Conservation (phyloP, 1,284 basidiomycete species). For the Malassezia nana region DNA sequence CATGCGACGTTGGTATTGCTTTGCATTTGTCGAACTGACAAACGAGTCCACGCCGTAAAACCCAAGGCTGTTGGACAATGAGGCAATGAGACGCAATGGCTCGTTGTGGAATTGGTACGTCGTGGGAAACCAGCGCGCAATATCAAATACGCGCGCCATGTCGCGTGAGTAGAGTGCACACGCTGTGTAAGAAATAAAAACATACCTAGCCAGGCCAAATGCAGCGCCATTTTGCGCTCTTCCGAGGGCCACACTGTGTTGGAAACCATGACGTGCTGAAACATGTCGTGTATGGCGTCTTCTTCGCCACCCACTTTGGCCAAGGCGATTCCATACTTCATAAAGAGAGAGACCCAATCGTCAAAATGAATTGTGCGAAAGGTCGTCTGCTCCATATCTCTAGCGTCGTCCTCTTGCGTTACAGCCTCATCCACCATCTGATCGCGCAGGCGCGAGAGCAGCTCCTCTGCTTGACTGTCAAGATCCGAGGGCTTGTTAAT, state of each 20-base stretch:
- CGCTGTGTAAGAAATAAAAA: conserved; percentile 10
- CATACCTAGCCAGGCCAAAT: conserved; percentile 29
- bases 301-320: conserved; percentile 56
- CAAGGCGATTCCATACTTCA: conserved; percentile 71
- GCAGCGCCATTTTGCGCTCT: conserved; percentile 28
- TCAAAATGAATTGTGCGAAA: conserved; percentile 77
- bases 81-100: conserved; percentile 27
- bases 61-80: conserved; percentile 29
- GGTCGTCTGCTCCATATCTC: conserved; percentile 21
- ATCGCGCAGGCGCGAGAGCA: conserved; percentile 65
- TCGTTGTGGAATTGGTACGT: conserved; percentile 39
- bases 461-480: conserved; percentile 57
- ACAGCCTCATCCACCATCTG: conserved; percentile 56
- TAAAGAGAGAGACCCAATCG: conserved; percentile 70
- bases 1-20: conserved; percentile 34
- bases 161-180: conserved; percentile 39
- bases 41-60: conserved; percentile 30
- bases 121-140: conserved; percentile 27
- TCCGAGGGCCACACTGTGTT: conserved; percentile 31
- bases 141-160: conserved; percentile 23
- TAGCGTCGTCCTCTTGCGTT: conserved; percentile 34
- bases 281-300: conserved; percentile 59
- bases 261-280: conserved; percentile 59
- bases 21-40: conserved; percentile 25
- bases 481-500: conserved; percentile 11